These are phyloP conservation scores for Betula pendula DNA, from an alignment of 306 rosid genomes.

Conservation along the genomic window DNA sequence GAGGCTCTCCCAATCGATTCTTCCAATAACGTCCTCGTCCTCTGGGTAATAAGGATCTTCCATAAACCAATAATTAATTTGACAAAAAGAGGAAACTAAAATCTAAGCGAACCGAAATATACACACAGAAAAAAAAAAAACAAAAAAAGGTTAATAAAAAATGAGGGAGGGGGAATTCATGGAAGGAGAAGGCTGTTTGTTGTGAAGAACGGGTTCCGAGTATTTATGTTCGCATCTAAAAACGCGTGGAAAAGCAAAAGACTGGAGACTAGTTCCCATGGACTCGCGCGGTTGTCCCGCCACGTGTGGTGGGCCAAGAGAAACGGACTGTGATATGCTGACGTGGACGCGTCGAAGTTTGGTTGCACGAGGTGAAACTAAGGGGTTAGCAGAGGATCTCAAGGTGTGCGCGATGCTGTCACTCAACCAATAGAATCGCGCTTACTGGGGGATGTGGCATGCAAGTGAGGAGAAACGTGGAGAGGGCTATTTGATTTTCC, in stretches of 20 bases:
- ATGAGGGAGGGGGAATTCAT: background rate
- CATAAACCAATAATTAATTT: background rate
- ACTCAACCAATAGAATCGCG: conserved; percentile 18
- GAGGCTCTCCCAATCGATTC: conserved; percentile 40
- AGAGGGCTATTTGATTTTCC: background rate
- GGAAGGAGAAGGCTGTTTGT: background rate
- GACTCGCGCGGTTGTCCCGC: too few species aligned
- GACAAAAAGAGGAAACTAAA: background rate
- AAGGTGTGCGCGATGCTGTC: background rate
- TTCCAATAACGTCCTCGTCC: conserved; percentile 23
- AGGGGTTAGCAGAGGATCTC: background rate
- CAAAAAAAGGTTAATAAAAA: too few species aligned
- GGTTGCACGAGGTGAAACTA: too few species aligned
- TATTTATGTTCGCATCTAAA: background rate
- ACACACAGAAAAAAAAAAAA: background rate
- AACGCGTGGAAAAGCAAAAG: background rate
- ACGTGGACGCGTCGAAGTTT: too few species aligned
- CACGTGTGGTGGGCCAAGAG: too few species aligned
- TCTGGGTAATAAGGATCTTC: conserved; percentile 15
- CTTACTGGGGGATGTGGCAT: background rate
- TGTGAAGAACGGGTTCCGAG: background rate
- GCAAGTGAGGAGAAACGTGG: background rate
- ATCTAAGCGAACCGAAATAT: background rate
- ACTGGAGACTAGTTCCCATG: too few species aligned
- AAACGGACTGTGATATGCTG: too few species aligned